Evolutionary conservation across 805 yeast species (phyloP).

Genomic region (Suhomyces pyralidae): DNA sequence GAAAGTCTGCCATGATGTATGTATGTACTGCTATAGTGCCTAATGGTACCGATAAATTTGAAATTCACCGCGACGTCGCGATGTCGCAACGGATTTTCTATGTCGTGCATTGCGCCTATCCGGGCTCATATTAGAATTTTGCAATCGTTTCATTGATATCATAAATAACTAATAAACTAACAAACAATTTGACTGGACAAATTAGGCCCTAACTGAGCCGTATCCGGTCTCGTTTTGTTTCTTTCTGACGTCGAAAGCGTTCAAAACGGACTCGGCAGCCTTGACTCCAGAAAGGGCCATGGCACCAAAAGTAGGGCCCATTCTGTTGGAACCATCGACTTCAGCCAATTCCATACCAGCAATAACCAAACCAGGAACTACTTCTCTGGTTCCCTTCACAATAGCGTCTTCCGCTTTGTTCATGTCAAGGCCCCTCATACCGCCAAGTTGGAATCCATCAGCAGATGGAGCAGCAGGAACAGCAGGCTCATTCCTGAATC

Average conservation of each 20-base stretch:
- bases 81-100: neutral
- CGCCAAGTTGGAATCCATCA: constrained; percentile 43
- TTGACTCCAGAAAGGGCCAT: constrained; percentile 77
- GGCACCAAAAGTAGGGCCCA: constrained; percentile 85
- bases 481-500: constrained; percentile 18
- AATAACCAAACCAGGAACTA: constrained; percentile 63
- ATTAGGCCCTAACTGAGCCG: constrained; percentile 4
- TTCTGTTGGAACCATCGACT: constrained; percentile 73
- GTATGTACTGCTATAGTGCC: neutral
- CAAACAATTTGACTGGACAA: neutral
- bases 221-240: constrained; percentile 28
- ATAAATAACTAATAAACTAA: neutral
- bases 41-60: neutral
- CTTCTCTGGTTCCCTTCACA: constrained; percentile 65
- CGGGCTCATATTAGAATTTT: neutral
- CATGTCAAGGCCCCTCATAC: constrained; percentile 80
- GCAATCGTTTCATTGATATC: neutral
- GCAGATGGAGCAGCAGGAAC: constrained; percentile 10
- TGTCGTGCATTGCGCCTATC: neutral
- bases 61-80: neutral
- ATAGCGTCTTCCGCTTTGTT: constrained; percentile 73
- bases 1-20: constrained; percentile 7
- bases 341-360: constrained; percentile 80
- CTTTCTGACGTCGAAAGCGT: constrained; percentile 34
- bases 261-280: constrained; percentile 60